Evolutionary conservation across 768 basidiomycete species (phyloP).

Genomic region (Holtermannia corniformis): DNA sequence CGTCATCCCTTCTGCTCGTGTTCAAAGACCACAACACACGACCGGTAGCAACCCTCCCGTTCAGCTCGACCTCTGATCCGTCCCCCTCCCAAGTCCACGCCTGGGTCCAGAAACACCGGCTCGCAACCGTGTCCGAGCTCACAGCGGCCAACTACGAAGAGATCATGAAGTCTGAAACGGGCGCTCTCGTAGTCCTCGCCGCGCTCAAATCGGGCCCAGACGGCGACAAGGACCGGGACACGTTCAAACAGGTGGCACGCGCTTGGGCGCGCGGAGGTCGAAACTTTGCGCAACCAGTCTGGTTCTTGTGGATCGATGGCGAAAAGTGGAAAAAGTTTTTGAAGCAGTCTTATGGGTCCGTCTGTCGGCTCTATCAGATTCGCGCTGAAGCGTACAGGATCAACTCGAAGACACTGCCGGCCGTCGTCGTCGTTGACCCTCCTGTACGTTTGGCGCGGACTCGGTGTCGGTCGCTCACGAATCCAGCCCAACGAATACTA

Average conservation of each 20-base stretch:
- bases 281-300: slow-evolving; percentile 45
- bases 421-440: slow-evolving; percentile 71
- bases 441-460: slow-evolving; percentile 48
- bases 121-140: slow-evolving; percentile 66
- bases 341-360: slow-evolving; percentile 73
- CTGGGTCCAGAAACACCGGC: slow-evolving; percentile 62
- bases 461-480: not conserved
- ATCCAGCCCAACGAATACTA: slow-evolving; percentile 64
- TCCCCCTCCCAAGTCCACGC: slow-evolving; percentile 42
- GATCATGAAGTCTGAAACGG: slow-evolving; percentile 70
- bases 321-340: slow-evolving; percentile 79
- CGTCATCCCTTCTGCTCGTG: slow-evolving; percentile 48
- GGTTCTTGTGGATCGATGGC: slow-evolving; percentile 84
- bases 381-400: slow-evolving; percentile 34
- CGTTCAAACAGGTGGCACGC: slow-evolving; percentile 50
- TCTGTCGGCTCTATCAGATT: slow-evolving; percentile 16
- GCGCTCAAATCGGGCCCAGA: slow-evolving; percentile 35
- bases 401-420: slow-evolving; percentile 33
- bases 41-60: slow-evolving; percentile 40
- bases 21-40: slow-evolving; percentile 58
- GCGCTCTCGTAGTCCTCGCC: slow-evolving; percentile 68
- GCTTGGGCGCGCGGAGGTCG: slow-evolving; percentile 52
- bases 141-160: slow-evolving; percentile 68
- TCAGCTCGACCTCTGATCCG: slow-evolving; percentile 29
- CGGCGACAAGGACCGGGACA: slow-evolving; percentile 45